Evolutionary conservation across 805 yeast species (phyloP).

Genomic region (Candida fluviatilis): DNA sequence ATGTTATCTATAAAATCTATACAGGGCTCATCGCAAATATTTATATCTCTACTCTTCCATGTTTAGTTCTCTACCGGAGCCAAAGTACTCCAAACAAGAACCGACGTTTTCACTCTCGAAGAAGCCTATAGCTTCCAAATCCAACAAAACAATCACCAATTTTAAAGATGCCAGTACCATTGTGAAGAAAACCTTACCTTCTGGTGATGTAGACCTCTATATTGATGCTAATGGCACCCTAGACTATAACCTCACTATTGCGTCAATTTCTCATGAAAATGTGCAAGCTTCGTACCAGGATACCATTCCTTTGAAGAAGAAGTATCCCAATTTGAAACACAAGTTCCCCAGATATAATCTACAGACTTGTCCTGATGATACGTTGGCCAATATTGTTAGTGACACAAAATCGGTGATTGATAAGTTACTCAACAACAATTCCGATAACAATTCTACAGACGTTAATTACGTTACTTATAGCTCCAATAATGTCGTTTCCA

Average conservation of each 20-base stretch:
- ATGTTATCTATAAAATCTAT: too few species aligned
- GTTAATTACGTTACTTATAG: conserved; percentile 17
- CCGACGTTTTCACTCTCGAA: conserved; percentile 1
- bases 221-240: conserved; percentile 24
- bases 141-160: not conserved
- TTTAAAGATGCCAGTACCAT: not conserved
- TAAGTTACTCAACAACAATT: conserved; percentile 42
- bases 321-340: conserved; percentile 35
- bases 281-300: conserved; percentile 50
- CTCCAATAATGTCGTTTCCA: conserved; percentile 12
- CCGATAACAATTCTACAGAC: conserved; percentile 40
- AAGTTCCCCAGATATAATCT: conserved; percentile 36
- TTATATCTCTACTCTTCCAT: too few species aligned
- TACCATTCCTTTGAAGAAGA: conserved; percentile 53
- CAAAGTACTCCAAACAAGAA: not conserved
- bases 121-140: too few species aligned
- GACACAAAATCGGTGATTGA: conserved; percentile 58
- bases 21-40: too few species aligned
- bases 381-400: conserved; percentile 42
- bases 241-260: conserved; percentile 24
- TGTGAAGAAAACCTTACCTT: not conserved
- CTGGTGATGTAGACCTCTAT: conserved; percentile 10
- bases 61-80: conserved; percentile 3
- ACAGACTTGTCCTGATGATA: conserved; percentile 39
- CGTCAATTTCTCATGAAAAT: conserved; percentile 10